phyloP scores from a whole-genome alignment of 306 rosid species.

The Vigna hirtella region DNA sequence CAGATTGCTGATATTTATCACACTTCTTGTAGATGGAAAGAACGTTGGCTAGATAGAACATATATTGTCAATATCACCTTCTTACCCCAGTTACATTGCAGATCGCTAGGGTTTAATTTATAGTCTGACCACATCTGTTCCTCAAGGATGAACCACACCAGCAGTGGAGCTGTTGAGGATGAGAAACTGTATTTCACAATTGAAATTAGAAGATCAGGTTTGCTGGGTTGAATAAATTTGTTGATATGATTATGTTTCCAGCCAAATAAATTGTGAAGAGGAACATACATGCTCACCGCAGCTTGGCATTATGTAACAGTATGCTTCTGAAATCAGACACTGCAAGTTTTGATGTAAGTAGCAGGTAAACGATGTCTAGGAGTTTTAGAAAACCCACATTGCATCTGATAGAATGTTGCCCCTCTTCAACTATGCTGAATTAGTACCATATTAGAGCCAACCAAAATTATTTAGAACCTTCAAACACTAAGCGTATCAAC shows the following conservation, averaged over 20 bases:
- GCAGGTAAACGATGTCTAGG: conserved; percentile 4
- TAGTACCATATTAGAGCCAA: neutral
- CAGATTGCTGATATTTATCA: conserved; percentile 27
- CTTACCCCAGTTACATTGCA: conserved; percentile 8
- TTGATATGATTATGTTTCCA: neutral
- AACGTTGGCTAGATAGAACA: conserved; percentile 9
- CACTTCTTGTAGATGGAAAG: conserved; percentile 34
- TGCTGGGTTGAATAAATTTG: conserved; percentile 10
- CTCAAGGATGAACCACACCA: neutral
- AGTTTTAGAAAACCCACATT: conserved; percentile 23
- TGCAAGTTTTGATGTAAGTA: neutral
- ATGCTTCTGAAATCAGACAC: conserved; percentile 5
- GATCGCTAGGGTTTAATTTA: conserved; percentile 25
- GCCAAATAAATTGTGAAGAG: neutral
- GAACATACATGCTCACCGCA: neutral
- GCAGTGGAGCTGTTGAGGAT: conserved; percentile 15
- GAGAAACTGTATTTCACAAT: conserved; percentile 19
- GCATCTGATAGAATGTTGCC: neutral
- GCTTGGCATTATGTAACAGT: conserved; percentile 6
- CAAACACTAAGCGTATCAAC: neutral
- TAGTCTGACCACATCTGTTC: neutral
- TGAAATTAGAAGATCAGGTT: neutral
- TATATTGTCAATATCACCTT: neutral
- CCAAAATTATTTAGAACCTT: conserved; percentile 9
- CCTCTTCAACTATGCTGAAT: neutral